Evolutionary conservation across 495 filamentous ascomycete species (phyloP).

Genomic region (Penicillium lagena): DNA sequence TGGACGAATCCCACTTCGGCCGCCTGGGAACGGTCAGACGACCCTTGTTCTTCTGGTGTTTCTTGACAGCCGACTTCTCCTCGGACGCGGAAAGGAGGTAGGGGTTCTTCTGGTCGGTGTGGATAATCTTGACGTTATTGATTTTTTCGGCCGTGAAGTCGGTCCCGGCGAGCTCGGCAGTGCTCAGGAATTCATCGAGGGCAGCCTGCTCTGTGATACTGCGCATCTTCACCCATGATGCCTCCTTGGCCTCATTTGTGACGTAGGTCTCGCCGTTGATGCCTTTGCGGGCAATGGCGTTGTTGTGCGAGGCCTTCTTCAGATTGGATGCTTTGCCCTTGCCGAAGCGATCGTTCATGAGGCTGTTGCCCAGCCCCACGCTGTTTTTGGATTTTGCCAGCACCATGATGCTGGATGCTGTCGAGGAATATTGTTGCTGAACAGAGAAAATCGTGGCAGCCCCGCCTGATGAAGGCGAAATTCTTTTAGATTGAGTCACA

Average conservation of each 20-base stretch:
- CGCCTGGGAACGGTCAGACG: constrained; percentile 84
- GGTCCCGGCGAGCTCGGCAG: constrained; percentile 91
- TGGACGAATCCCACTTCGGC: constrained; percentile 79
- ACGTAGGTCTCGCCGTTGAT: constrained; percentile 40
- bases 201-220: constrained; percentile 96
- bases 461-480: constrained; percentile 25
- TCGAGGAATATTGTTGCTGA: constrained; percentile 1
- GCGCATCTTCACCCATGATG: constrained; percentile 75
- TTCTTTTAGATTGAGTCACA: constrained; percentile 14
- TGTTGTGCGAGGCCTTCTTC: constrained; percentile 62
- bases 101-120: constrained; percentile 89
- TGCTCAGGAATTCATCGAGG: constrained; percentile 78
- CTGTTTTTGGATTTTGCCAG: constrained; percentile 91
- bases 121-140: constrained; percentile 98
- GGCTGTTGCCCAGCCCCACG: constrained; percentile 84
- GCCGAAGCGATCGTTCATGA: constrained; percentile 92
- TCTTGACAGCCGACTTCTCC: constrained; percentile 67
- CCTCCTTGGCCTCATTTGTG: constrained; percentile 42
- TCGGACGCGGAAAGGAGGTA: constrained; percentile 87
- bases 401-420: constrained; percentile 59
- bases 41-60: constrained; percentile 71
- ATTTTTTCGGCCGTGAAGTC: constrained; percentile 99
- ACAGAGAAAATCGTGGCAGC: constrained; percentile 14
- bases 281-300: constrained; percentile 36
- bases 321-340: constrained; percentile 75